phyloP scores from a whole-genome alignment of 768 basidiomycete species.

The Termitomyces sp. region DNA sequence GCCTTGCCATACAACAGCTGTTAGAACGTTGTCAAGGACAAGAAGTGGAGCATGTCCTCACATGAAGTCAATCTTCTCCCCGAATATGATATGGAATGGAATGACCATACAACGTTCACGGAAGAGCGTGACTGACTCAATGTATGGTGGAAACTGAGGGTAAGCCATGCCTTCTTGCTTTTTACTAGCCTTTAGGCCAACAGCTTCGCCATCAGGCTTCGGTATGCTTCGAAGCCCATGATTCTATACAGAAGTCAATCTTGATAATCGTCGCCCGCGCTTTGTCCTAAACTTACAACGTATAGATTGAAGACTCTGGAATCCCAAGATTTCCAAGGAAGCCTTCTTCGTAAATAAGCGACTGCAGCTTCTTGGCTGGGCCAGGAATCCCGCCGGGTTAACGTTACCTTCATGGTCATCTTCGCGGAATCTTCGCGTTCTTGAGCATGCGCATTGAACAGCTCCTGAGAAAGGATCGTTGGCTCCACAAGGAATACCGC shows the following conservation, averaged over 20 bases:
- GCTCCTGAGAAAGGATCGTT: conserved; percentile 23
- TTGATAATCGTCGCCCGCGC: not conserved
- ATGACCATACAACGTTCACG: conserved; percentile 11
- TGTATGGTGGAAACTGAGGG: conserved; percentile 17
- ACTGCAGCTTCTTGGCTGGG: conserved; percentile 23
- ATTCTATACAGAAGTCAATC: conserved; percentile 10
- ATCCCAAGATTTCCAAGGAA: conserved; percentile 31
- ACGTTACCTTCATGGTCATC: conserved; percentile 18
- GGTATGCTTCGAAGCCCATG: conserved; percentile 13
- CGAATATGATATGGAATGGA: conserved; percentile 19
- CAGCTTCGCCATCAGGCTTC: conserved; percentile 5
- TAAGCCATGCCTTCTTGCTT: conserved; percentile 18
- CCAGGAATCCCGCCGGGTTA: conserved; percentile 26
- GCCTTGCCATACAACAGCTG: conserved; percentile 12
- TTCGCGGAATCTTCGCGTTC: conserved; percentile 15
- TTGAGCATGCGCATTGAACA: conserved; percentile 20
- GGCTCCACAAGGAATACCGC: conserved; percentile 33
- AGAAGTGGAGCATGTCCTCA: conserved; percentile 4
- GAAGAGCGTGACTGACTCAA: conserved; percentile 15
- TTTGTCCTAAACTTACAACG: conserved; percentile 17
- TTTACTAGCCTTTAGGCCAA: conserved; percentile 12
- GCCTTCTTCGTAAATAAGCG: conserved; percentile 20
- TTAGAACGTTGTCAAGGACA: not conserved
- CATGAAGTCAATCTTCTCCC: conserved; percentile 20
- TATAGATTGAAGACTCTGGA: conserved; percentile 25